A percentile compares a stretch with the other conserved stretches of the same genome.
phyloP scores from a whole-genome alignment of 164 flowering plant species.

The Liriodendron chinense region DNA sequence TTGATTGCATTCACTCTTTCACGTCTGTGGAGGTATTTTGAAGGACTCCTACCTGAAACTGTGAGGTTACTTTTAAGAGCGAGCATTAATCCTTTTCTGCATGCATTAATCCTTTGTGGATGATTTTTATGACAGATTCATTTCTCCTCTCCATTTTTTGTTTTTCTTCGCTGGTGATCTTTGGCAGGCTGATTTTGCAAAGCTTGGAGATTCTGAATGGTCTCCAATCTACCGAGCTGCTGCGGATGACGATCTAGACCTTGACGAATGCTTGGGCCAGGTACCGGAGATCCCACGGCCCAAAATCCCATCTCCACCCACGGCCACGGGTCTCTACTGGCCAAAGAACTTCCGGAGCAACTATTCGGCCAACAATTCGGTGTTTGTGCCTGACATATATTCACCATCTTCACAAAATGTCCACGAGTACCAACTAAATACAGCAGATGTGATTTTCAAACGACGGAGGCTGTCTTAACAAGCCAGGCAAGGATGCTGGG shows the following conservation, averaged over 20 bases:
- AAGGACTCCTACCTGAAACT: not conserved
- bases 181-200: conserved; percentile 62
- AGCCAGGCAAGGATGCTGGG: not conserved
- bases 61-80: not conserved
- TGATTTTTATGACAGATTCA: not conserved
- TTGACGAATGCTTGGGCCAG: conserved; percentile 52
- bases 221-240: conserved; percentile 42
- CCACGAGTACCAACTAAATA: not conserved
- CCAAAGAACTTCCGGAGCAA: conserved; percentile 34
- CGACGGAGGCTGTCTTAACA: not conserved
- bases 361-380: conserved; percentile 26
- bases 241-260: conserved; percentile 42
- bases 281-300: conserved; percentile 64
- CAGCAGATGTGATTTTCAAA: not conserved
- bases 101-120: not conserved
- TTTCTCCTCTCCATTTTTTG: not conserved
- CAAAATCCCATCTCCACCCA: conserved; percentile 64
- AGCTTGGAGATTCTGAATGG: conserved; percentile 59
- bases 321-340: conserved; percentile 75
- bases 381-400: conserved; percentile 61
- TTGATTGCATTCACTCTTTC: too few species aligned
- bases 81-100: too few species aligned
- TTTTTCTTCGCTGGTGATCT: conserved; percentile 7
- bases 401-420: not conserved
- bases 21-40: too few species aligned